Percentiles rank a stretch among this genome's conserved stretches.
These are phyloP conservation scores for Naumovozyma dairenensis DNA, from an alignment of 805 yeast species.

Conservation along the genomic window DNA sequence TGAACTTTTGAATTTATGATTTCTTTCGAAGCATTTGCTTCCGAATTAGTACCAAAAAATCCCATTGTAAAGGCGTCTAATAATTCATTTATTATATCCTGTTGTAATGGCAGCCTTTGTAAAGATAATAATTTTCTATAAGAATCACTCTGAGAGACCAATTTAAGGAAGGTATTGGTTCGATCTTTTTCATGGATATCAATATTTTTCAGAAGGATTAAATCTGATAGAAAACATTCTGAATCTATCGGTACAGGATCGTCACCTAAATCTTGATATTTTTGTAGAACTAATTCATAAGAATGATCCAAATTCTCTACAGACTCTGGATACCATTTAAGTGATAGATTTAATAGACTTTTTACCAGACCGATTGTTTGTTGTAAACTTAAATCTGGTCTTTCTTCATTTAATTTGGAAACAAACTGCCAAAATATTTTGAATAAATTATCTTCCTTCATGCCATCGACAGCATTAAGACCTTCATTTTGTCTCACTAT, in stretches of 20 bases:
- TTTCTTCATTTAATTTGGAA: constrained; percentile 40
- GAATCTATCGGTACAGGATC: constrained; percentile 8
- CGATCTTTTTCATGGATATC: neutral
- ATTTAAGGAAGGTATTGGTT: constrained; percentile 9
- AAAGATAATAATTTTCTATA: constrained; percentile 15
- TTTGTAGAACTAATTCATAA: constrained; percentile 42
- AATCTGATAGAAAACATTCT: constrained; percentile 13
- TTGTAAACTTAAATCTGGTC: constrained; percentile 57
- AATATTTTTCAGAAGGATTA: constrained; percentile 12
- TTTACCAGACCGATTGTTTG: constrained; percentile 58
- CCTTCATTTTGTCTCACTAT: constrained; percentile 5
- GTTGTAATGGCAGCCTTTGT: constrained; percentile 33
- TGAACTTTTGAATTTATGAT: constrained; percentile 14
- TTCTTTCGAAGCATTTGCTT: constrained; percentile 7
- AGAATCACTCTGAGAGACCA: constrained; percentile 18
- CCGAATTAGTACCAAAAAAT: constrained; percentile 36
- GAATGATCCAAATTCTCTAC: constrained; percentile 51
- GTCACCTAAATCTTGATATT: constrained; percentile 30
- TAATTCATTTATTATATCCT: constrained; percentile 49
- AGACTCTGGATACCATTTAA: constrained; percentile 57
- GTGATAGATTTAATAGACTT: constrained; percentile 53
- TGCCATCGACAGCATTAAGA: constrained; percentile 3
- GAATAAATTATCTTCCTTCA: constrained; percentile 37
- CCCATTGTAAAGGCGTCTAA: constrained; percentile 42
- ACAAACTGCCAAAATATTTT: constrained; percentile 59